phyloP scores from a whole-genome alignment of 2,329 filamentous ascomycete species.

The Whalleya microplaca region DNA sequence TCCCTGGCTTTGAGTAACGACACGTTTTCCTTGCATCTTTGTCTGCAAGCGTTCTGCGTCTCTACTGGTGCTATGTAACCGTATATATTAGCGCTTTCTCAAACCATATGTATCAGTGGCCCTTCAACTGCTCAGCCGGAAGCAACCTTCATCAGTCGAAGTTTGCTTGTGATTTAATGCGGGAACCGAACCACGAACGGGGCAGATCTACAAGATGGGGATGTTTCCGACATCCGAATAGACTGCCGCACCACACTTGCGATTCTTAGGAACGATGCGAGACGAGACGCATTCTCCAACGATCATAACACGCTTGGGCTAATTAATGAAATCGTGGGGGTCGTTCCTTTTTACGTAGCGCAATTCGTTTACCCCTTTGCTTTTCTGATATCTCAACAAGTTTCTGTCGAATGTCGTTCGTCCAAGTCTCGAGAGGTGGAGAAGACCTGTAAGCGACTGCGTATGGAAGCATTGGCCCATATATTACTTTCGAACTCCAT shows the following conservation, averaged over 20 bases:
- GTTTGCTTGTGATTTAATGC: slow-evolving; percentile 6
- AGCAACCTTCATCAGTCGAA: slow-evolving; percentile 8
- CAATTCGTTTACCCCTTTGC: background rate
- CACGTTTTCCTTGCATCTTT: background rate
- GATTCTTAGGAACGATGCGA: slow-evolving; percentile 15
- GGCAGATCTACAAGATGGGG: slow-evolving; percentile 12
- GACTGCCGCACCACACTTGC: slow-evolving; percentile 11
- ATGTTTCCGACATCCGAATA: slow-evolving; percentile 16
- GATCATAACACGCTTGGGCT: slow-evolving; percentile 6
- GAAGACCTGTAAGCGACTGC: background rate
- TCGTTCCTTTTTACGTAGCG: slow-evolving; percentile 5
- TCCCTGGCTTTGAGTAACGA: slow-evolving; percentile 3
- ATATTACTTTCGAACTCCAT: background rate
- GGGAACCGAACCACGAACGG: slow-evolving; percentile 9
- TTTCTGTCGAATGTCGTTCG: background rate
- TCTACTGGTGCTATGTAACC: slow-evolving; percentile 7
- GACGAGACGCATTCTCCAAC: slow-evolving; percentile 2
- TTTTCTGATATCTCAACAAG: slow-evolving; percentile 3
- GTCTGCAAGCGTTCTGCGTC: slow-evolving; percentile 7
- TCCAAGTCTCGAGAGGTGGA: background rate
- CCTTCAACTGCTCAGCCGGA: background rate
- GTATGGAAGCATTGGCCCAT: background rate
- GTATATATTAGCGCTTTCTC: background rate
- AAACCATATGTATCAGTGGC: background rate
- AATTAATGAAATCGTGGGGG: slow-evolving; percentile 22